These are phyloP conservation scores for Apiospora hydei DNA, from an alignment of 2,329 filamentous ascomycete genomes.

Conservation along the genomic window DNA sequence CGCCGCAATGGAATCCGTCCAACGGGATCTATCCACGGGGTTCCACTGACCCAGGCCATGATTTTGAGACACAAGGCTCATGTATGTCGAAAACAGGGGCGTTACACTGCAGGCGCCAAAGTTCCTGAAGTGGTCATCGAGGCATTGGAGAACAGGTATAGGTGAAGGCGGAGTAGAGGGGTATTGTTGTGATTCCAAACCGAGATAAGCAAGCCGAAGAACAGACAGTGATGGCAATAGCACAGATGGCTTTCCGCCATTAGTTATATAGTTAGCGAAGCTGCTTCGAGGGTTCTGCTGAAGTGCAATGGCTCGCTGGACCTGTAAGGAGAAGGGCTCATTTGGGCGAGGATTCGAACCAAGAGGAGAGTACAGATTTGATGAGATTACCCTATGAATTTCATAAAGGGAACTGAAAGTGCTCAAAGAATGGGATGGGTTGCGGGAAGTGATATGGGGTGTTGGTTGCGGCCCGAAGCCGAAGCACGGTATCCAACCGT, in stretches of 20 bases:
- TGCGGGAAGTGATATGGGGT: slow-evolving; percentile 28
- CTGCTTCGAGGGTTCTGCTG: slow-evolving; percentile 22
- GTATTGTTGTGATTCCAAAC: slow-evolving; percentile 26
- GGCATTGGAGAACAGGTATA: slow-evolving; percentile 29
- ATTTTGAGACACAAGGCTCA: slow-evolving; percentile 31
- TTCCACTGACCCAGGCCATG: slow-evolving; percentile 22
- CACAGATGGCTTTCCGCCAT: slow-evolving; percentile 28
- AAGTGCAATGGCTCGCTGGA: slow-evolving; percentile 29
- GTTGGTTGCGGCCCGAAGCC: slow-evolving; percentile 42
- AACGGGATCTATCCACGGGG: slow-evolving; percentile 28
- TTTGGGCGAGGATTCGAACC: background rate
- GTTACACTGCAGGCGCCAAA: slow-evolving; percentile 34
- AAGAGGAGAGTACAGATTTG: slow-evolving; percentile 10
- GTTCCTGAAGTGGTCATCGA: slow-evolving; percentile 31
- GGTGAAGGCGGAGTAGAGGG: slow-evolving; percentile 25
- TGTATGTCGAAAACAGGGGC: slow-evolving; percentile 32
- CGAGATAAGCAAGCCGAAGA: slow-evolving; percentile 33
- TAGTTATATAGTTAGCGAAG: slow-evolving; percentile 29
- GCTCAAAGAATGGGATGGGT: slow-evolving; percentile 36
- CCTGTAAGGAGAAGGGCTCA: slow-evolving; percentile 8
- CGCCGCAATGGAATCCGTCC: slow-evolving; percentile 29
- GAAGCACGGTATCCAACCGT: slow-evolving; percentile 68
- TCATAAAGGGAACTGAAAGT: slow-evolving; percentile 33
- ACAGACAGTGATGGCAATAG: slow-evolving; percentile 33
- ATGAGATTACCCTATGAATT: slow-evolving; percentile 32